A percentile compares a stretch with the other conserved stretches of the same genome.
These are phyloP conservation scores for Trametes versicolor DNA, from an alignment of 1,284 basidiomycete species.

Conservation along the genomic window DNA sequence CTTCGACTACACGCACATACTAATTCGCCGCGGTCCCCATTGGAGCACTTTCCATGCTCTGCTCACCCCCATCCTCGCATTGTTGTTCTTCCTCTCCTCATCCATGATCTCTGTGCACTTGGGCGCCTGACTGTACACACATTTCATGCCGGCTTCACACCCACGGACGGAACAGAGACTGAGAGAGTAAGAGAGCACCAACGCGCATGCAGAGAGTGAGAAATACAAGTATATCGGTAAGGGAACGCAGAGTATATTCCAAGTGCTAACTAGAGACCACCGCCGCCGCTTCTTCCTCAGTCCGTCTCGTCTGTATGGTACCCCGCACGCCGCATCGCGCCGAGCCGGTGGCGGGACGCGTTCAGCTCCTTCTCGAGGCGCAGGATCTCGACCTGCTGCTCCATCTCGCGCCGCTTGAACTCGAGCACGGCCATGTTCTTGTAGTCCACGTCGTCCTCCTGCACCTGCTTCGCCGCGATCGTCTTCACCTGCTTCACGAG, in stretches of 20 bases:
- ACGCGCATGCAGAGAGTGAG: slow-evolving; percentile 6
- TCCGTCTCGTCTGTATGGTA: slow-evolving; percentile 81
- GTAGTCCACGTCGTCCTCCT: slow-evolving; percentile 90
- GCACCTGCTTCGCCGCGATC: slow-evolving; percentile 84
- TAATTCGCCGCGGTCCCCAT: slow-evolving; percentile 24
- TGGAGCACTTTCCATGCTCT: slow-evolving; percentile 7
- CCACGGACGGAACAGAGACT: slow-evolving; percentile 5
- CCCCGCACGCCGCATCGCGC: slow-evolving; percentile 91
- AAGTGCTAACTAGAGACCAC: not conserved
- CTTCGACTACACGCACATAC: slow-evolving; percentile 23
- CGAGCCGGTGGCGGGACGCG: slow-evolving; percentile 86
- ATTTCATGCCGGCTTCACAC: slow-evolving; percentile 11
- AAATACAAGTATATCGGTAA: slow-evolving; percentile 18
- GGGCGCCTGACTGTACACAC: slow-evolving; percentile 26
- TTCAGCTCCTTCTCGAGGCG: slow-evolving; percentile 96
- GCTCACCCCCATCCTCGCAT: slow-evolving; percentile 11
- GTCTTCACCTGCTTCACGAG: slow-evolving; percentile 97
- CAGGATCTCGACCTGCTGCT: slow-evolving; percentile 98
- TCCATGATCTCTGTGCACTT: slow-evolving; percentile 20
- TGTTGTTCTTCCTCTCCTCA: slow-evolving; percentile 18
- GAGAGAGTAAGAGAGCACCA: not conserved
- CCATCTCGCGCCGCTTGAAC: slow-evolving; percentile 99
- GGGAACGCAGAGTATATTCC: slow-evolving; percentile 20
- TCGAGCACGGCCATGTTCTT: slow-evolving; percentile 93
- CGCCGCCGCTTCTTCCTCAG: slow-evolving; percentile 25